These are phyloP conservation scores for Apodospora peruviana DNA, from an alignment of 495 filamentous ascomycete genomes.

Conservation along the genomic window DNA sequence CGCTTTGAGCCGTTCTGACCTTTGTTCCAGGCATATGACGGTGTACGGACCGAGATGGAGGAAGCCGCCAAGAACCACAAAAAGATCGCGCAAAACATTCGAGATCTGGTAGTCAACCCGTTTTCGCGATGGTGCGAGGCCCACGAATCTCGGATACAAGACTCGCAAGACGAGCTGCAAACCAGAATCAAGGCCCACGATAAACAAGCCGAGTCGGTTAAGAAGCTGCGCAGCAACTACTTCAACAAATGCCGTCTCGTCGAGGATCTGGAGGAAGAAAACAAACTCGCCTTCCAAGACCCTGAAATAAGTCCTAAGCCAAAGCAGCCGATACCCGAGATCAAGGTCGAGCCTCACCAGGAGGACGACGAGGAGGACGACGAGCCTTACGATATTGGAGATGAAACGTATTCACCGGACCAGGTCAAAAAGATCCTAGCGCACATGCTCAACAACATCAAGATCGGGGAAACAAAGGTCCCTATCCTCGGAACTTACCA, in stretches of 20 bases:
- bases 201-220: constrained; percentile 81
- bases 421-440: constrained; percentile 83
- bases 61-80: constrained; percentile 84
- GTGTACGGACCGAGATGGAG: constrained; percentile 89
- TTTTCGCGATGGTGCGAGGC: constrained; percentile 94
- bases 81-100: constrained; percentile 93
- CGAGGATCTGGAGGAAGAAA: constrained; percentile 96
- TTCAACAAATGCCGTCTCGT: constrained; percentile 98
- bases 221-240: constrained; percentile 90
- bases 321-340: constrained; percentile 47
- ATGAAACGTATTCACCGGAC: constrained; percentile 74
- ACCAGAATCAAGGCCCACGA: constrained; percentile 83
- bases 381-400: constrained; percentile 85
- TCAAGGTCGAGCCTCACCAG: constrained; percentile 48
- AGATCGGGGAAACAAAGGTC: constrained; percentile 84
- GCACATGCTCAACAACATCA: constrained; percentile 83
- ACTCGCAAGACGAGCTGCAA: constrained; percentile 91
- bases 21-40: constrained; percentile 77
- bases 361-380: constrained; percentile 56
- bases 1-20: constrained; percentile 12
- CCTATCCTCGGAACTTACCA: constrained; percentile 91
- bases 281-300: constrained; percentile 93
- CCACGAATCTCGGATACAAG: constrained; percentile 83
- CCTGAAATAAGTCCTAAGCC: constrained; percentile 52
- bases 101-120: constrained; percentile 88